Conservation (phyloP, 441 rosid genomes). For the Croton setiger region DNA sequence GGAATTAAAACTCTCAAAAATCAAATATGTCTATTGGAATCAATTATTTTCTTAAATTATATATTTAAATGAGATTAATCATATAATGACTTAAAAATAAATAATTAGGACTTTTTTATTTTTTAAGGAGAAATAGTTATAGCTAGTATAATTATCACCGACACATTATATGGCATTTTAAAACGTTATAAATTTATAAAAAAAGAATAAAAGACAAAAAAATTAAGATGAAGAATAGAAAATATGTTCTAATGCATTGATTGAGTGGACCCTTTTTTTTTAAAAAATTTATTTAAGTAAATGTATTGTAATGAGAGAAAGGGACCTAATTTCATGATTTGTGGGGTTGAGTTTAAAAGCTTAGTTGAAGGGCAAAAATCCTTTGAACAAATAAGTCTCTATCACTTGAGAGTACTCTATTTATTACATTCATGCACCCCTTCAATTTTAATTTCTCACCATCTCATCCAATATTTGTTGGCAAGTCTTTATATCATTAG, state of each 20-base stretch:
- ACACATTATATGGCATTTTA: too few relatives aligned
- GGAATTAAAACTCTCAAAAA: too few relatives aligned
- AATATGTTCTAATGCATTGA: neutral
- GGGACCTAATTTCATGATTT: conserved; percentile 1
- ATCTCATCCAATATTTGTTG: neutral
- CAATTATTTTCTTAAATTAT: too few relatives aligned
- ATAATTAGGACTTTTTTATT: too few relatives aligned
- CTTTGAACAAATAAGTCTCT: conserved; percentile 16
- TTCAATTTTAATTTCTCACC: too few relatives aligned
- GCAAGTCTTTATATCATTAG: neutral
- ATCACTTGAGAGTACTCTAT: conserved; percentile 2
- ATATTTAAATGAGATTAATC: too few relatives aligned
- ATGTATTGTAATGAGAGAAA: neutral
- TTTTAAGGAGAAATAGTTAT: too few relatives aligned
- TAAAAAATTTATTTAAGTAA: neutral
- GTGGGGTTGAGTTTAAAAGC: conserved; percentile 6
- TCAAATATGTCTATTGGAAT: too few relatives aligned
- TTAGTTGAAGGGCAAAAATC: neutral
- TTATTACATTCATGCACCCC: conserved; percentile 11
- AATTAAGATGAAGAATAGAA: neutral
- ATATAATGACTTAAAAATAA: too few relatives aligned
- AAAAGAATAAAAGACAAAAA: too few relatives aligned
- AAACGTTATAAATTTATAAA: too few relatives aligned
- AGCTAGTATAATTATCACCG: too few relatives aligned
- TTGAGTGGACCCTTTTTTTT: neutral